phyloP scores from a whole-genome alignment of 2,329 filamentous ascomycete species.

The Sphaerulina musiva region DNA sequence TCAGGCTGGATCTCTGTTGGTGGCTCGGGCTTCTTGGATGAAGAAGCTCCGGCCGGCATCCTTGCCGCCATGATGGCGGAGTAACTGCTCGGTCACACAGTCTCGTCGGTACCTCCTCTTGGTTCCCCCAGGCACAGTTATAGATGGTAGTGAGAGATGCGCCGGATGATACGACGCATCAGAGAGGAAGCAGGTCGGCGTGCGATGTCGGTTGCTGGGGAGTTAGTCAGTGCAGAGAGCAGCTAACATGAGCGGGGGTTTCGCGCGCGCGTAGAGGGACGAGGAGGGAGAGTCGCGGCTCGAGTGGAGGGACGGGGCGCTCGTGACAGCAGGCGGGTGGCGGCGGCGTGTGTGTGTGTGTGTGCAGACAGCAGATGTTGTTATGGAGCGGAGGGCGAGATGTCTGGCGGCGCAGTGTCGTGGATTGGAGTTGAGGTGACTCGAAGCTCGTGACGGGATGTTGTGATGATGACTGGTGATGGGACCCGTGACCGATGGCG shows the following conservation, averaged over 20 bases:
- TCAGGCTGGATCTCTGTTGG: slow-evolving; percentile 33
- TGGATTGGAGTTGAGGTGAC: background rate
- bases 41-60: slow-evolving; percentile 27
- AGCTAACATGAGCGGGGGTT: background rate
- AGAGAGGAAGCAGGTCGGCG: background rate
- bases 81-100: slow-evolving; percentile 2
- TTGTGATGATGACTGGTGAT: background rate
- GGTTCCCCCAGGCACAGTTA: slow-evolving; percentile 14
- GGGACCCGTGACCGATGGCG: background rate
- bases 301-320: background rate
- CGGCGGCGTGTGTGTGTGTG: background rate
- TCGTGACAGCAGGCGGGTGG: background rate
- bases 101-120: slow-evolving; percentile 11
- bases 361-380: background rate
- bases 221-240: background rate
- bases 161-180: slow-evolving; percentile 15
- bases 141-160: slow-evolving; percentile 9
- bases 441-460: background rate
- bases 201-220: background rate
- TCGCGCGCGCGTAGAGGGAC: background rate
- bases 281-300: background rate
- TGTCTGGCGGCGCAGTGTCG: background rate
- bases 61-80: slow-evolving; percentile 28
- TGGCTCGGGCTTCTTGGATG: slow-evolving; percentile 28
- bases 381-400: background rate